phyloP scores from a whole-genome alignment of 2,329 filamentous ascomycete genomes.

The Colletotrichum sp. region DNA sequence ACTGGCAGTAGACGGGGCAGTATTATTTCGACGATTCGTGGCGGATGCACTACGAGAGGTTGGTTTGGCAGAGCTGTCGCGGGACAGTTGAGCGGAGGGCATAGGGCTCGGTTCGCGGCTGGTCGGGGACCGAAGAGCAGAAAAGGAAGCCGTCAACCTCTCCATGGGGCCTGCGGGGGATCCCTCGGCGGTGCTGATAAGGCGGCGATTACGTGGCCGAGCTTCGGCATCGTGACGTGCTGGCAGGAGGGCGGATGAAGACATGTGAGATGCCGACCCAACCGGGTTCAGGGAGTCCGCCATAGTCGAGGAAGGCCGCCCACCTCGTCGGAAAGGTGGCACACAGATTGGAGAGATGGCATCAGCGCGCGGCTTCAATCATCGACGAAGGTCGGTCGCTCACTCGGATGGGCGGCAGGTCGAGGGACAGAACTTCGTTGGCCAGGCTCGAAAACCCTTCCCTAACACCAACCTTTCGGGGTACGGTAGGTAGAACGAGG shows the following conservation, averaged over 20 bases:
- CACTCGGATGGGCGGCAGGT: background rate
- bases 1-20: constrained; percentile 40
- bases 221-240: constrained; percentile 46
- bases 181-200: constrained; percentile 35
- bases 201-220: constrained; percentile 58
- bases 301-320: constrained; percentile 19
- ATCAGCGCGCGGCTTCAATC: constrained; percentile 19
- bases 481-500: background rate
- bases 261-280: constrained; percentile 40
- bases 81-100: constrained; percentile 39
- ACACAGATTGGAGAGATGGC: constrained; percentile 16
- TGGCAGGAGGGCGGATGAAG: constrained; percentile 51
- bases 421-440: background rate
- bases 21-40: constrained; percentile 22
- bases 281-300: constrained; percentile 27
- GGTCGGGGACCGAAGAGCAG: constrained; percentile 38
- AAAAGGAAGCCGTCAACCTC: constrained; percentile 21
- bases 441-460: background rate
- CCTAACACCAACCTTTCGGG: background rate
- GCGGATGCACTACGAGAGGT: background rate
- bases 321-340: constrained; percentile 18
- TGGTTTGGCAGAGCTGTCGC: background rate
- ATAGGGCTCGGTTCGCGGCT: constrained; percentile 56
- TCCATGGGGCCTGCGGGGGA: constrained; percentile 35
- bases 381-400: constrained; percentile 1